Base-by-base conservation (phyloP, 164 flowering plant genomes). In the Kingdonia uniflora region DNA sequence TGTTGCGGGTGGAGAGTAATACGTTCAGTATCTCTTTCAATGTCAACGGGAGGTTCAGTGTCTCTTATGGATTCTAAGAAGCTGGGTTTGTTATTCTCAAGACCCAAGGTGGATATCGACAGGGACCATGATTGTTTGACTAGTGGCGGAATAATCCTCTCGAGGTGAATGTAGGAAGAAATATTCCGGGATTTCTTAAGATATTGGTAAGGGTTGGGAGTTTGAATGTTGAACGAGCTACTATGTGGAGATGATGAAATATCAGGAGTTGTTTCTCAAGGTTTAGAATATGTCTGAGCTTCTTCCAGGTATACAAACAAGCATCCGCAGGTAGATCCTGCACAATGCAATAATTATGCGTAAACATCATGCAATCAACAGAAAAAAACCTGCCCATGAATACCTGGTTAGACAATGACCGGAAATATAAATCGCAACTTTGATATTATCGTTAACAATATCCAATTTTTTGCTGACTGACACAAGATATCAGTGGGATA, bases 251-350 rank as follows among this genome's bases (percentile, higher is more conserved):
- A 72, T 42, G 88, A 76, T 23, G 89, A 66, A 56, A 84, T 76
- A 19, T 79, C 87, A 68, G 77, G 82, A 78, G 69, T 56, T 76
- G 77, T 47, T 82, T 91, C 46, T 75, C 87, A 14, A 68, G 73
- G 61, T 80, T 77, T 62, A 88, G 70, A 19, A 86, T 67, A 68
- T 71, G 74, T 63, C 84, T 80, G n/a, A 88, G 87, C 73, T 81
- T 88, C 65, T 72, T 58, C 97, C 99, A 15, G 99, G 99, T 55
- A 92, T 57, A 60, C 89, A 86, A 2, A 84, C 59, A 66, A 88
- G 77, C 87, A 92, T 78, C 51, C 95, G 72, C 74, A 88, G 67
- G 67, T 82, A 92, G 66, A 86, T 82, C 81, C 99, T 92, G 80
- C 50, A 79, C 54, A 55, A 48, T 48, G 46, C 23, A 43, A 52